These are phyloP conservation scores for Pseudisothecium myosuroides DNA, from an alignment of 225 moss, liverwort and hornwort genomes.

Conservation along the genomic window DNA sequence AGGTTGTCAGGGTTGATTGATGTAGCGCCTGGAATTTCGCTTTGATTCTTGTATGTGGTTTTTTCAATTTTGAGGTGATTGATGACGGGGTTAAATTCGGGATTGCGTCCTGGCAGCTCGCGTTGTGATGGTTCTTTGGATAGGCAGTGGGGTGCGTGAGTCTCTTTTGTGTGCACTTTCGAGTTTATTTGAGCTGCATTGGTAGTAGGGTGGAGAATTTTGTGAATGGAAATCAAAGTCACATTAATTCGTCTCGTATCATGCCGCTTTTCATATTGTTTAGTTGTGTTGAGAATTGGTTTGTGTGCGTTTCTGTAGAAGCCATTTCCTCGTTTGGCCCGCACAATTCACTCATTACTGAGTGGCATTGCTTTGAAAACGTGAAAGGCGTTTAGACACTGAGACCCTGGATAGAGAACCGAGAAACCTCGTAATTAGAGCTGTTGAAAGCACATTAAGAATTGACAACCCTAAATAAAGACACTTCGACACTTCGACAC, in stretches of 20 bases:
- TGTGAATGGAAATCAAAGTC: not conserved
- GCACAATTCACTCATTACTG: not conserved
- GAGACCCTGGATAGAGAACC: not conserved
- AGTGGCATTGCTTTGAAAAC: not conserved
- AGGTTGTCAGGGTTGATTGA: not conserved
- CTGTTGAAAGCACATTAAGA: not conserved
- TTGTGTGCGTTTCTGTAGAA: not conserved
- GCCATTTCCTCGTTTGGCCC: not conserved
- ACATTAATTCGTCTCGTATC: not conserved
- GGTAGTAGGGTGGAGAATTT: not conserved
- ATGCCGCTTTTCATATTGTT: not conserved
- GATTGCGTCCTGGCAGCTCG: not conserved
- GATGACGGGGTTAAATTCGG: not conserved
- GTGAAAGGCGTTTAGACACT: not conserved
- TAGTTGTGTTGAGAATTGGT: not conserved
- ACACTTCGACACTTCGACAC: not conserved
- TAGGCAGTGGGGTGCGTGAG: not conserved
- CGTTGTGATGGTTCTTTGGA: not conserved
- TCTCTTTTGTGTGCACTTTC: not conserved
- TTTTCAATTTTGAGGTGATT: not conserved
- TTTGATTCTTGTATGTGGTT: not conserved
- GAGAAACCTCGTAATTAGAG: not conserved
- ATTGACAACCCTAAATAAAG: not conserved
- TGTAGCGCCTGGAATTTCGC: not conserved
- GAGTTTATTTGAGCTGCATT: not conserved